Evolutionary conservation across 768 basidiomycete species (phyloP).

Genomic region (Suillus variegatus): DNA sequence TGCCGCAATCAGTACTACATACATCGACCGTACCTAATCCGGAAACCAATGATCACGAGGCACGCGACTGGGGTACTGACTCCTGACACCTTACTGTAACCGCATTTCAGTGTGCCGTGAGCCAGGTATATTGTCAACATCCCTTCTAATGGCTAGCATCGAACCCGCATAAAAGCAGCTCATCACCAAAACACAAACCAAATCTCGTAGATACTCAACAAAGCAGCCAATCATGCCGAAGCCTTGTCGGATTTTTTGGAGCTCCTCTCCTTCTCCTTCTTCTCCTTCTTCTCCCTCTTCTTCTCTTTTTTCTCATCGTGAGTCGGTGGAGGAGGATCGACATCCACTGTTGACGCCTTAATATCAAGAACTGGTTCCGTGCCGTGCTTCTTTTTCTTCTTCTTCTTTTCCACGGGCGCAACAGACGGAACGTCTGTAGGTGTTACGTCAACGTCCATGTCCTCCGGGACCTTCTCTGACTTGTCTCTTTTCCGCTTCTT

Average conservation of each 20-base stretch:
- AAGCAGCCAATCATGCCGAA: conserved; percentile 4
- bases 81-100: background rate
- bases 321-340: conserved; percentile 18
- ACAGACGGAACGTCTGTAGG: conserved; percentile 13
- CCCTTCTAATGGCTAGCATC: background rate
- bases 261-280: conserved; percentile 31
- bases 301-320: conserved; percentile 17
- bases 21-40: conserved; percentile 35
- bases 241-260: conserved; percentile 21
- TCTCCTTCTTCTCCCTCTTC: conserved; percentile 30
- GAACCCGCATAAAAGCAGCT: background rate
- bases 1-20: conserved; percentile 26
- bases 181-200: background rate
- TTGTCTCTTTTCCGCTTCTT: conserved; percentile 24
- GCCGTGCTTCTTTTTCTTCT: conserved; percentile 16
- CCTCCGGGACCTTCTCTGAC: conserved; percentile 18
- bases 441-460: conserved; percentile 19
- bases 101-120: background rate
- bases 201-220: conserved; percentile 1
- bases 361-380: conserved; percentile 15
- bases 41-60: conserved; percentile 19
- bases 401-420: conserved; percentile 22
- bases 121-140: conserved; percentile 4
- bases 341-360: conserved; percentile 15
- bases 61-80: background rate